Conservation (phyloP, 352 stramenopile genomes). For the Achlya hypogyna region DNA sequence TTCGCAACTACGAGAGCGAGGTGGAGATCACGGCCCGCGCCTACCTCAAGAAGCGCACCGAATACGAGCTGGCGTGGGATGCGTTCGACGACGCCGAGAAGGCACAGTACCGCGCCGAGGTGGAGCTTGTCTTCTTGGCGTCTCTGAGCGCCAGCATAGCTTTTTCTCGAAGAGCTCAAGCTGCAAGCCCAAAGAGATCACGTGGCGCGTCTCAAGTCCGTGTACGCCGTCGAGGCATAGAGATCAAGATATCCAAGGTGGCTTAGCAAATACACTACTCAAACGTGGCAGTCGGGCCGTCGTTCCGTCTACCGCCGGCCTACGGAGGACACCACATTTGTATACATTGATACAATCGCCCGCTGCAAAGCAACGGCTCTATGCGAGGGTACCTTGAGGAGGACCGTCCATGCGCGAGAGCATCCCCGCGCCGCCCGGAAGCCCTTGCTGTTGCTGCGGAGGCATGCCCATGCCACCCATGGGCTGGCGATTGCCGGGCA, state of each 20-base stretch:
- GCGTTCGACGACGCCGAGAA: conserved; percentile 12
- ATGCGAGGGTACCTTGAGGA: conserved; percentile 6
- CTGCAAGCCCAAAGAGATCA: conserved; percentile 8
- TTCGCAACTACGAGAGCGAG: conserved; percentile 15
- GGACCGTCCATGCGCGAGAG: conserved; percentile 13
- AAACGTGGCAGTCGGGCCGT: neutral
- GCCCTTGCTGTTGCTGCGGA: neutral
- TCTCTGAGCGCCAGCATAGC: neutral
- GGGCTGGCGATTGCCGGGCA: neutral
- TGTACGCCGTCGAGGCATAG: neutral
- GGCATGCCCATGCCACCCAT: conserved; percentile 11
- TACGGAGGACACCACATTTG: conserved; percentile 4
- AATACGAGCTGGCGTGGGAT: conserved; percentile 3
- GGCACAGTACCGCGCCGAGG: conserved; percentile 4
- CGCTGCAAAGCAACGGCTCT: neutral
- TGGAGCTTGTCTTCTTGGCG: neutral
- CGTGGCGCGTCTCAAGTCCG: neutral
- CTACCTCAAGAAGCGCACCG: neutral
- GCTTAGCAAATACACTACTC: neutral
- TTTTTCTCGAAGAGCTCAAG: conserved; percentile 11
- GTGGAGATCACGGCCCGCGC: neutral
- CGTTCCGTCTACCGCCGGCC: conserved; percentile 6
- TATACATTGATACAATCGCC: neutral
- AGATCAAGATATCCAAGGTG: too few relatives aligned
- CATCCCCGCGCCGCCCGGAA: neutral